These are phyloP conservation scores for Medicago arabica DNA, from an alignment of 306 rosid genomes.

Conservation along the genomic window DNA sequence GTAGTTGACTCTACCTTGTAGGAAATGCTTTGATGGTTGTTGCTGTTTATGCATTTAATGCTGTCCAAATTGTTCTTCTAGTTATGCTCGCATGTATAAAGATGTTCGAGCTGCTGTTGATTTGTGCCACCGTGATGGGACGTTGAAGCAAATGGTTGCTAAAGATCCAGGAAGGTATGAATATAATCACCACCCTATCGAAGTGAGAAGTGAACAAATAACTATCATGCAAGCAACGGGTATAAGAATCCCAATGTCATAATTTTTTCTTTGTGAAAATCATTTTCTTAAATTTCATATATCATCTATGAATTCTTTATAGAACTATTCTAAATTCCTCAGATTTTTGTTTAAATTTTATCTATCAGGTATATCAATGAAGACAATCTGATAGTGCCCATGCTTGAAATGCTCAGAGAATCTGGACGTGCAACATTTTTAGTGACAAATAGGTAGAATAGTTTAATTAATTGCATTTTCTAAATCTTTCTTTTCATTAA, in stretches of 20 bases:
- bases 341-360: constrained; percentile 35
- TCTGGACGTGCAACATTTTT: constrained; percentile 93
- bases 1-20: background rate
- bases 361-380: constrained; percentile 79
- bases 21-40: constrained; percentile 9
- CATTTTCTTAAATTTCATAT: constrained; percentile 31
- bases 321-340: constrained; percentile 30
- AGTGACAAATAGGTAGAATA: constrained; percentile 88
- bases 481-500: too few species aligned
- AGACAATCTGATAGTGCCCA: constrained; percentile 79
- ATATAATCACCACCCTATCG: constrained; percentile 23
- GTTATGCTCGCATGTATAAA: constrained; percentile 87
- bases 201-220: constrained; percentile 27
- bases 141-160: constrained; percentile 97
- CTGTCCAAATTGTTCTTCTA: constrained; percentile 43
- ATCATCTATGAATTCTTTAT: constrained; percentile 23
- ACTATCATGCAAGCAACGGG: constrained; percentile 17
- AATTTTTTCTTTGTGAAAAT: constrained; percentile 31
- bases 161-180: constrained; percentile 81
- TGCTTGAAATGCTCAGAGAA: constrained; percentile 91
- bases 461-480: too few species aligned
- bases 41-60: constrained; percentile 15
- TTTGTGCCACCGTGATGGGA: constrained; percentile 98
- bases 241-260: constrained; percentile 1
- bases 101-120: constrained; percentile 99